Base-by-base conservation (phyloP, 2,329 filamentous ascomycete species). In the Fusarium hostae region DNA sequence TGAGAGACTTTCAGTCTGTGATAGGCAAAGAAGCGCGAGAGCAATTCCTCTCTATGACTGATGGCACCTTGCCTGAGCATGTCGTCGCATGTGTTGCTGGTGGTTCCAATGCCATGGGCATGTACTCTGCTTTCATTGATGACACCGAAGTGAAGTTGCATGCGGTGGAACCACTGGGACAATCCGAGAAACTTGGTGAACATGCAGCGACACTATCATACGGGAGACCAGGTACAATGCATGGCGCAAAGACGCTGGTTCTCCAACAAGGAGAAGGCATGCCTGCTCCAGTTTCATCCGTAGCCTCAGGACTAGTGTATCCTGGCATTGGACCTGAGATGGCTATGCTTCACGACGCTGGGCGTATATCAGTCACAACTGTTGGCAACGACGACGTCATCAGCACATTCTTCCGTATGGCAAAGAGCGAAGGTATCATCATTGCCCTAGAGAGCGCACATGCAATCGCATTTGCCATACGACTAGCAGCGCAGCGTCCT, bases 1-100 rank as follows among this genome's bases (percentile, higher is more conserved):
- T 66, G 6, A 34, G 50, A 9, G 60, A 66, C 6, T 66, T 66
- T 5, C 63, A 66, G n/a, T 66, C 63, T 9, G 60, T 66, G 4
- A 65, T 66, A 2, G 63, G 63, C 0, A 54, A 24, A 7, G 63
- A 66, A n/a, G 26, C 63, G 1, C 61, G 60, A 3, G 22, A 50
- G 5, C 63, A 66, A 15, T 66, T 66, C 9, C 37, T 59, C 3
- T 5, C 18, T 6, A 50, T 65, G 30, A 35, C 5, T 12, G 11
- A 30, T 8, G 60, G 50, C 0, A 18, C 0, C 1, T 1, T 66
- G 2, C 63, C 63, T 3, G 50, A 66, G 1, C 60, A 66, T n/a
- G 16, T 66, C 12, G 26, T 59, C 3, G 63, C 63, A 10, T 66
- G 63, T 9, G 63, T 66, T 15, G 60, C 63, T 6, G 63, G 63